Evolutionary conservation across 139 green algal species (phyloP).

Genomic region (Ulvella scutata): DNA sequence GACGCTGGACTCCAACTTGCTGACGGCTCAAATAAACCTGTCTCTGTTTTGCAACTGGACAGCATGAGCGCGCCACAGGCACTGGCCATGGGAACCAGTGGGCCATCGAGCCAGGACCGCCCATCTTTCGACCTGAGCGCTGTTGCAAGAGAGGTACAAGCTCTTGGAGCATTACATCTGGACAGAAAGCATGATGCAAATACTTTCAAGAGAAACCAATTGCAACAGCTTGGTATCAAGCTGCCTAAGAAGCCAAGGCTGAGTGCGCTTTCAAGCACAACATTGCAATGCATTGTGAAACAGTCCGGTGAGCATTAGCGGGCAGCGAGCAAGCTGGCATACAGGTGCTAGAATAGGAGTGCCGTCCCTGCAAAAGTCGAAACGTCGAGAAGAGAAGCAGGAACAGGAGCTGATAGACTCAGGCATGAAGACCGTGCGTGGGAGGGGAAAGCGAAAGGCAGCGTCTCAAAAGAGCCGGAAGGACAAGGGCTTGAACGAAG

Average conservation of each 20-base stretch:
- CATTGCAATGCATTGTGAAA: not conserved
- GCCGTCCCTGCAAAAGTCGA: not conserved
- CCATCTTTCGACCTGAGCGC: not conserved
- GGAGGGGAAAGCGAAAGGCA: not conserved
- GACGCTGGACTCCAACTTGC: not conserved
- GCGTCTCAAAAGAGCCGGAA: not conserved
- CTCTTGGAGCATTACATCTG: not conserved
- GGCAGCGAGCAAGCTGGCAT: not conserved
- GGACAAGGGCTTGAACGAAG: not conserved
- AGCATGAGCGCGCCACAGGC: not conserved
- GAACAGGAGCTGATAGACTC: not conserved
- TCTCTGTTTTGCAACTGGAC: not conserved
- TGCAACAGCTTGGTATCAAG: not conserved
- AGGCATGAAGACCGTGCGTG: not conserved
- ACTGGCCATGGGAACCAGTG: not conserved
- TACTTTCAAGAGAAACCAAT: not conserved
- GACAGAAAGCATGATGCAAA: not conserved
- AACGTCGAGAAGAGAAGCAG: not conserved
- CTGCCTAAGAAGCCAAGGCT: not conserved
- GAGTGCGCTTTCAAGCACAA: not conserved
- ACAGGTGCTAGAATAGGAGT: not conserved
- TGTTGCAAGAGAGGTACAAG: not conserved
- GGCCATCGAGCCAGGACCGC: no score
- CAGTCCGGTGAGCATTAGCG: not conserved
- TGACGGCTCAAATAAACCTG: not conserved